Evolutionary conservation across 495 filamentous ascomycete species (phyloP), one percentile per base, ranked within the genome.

Genomic region (Collariella sp.): DNA sequence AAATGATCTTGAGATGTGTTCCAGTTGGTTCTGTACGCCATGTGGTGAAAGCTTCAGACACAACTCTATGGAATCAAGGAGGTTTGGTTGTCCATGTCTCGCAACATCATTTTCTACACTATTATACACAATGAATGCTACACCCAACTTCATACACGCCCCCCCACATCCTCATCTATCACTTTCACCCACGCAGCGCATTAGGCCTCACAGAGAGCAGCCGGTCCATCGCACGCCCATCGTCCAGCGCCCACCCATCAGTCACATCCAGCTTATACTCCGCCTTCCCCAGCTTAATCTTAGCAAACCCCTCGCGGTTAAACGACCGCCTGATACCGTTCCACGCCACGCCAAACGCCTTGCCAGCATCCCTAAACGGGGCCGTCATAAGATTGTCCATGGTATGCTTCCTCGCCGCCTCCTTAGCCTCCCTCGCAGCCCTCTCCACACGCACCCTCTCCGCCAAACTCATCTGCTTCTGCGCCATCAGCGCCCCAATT

Each of bases 181-280:
- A n/a, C n/a, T n/a, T n/a, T n/a, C n/a, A n/a, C n/a, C n/a, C n/a
- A n/a, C n/a, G n/a, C n/a, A n/a, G n/a, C n/a, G 54, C 46, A 73
- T 77, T 56, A 63, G 66, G 46, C 78, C 55, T 56, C n/a, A 63
- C 48, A 9, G 50, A 11, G 29, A 74, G 62, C 40, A 81, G 55
- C 55, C 76, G 59, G 58, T 80, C 77, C 43, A 81, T 60, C 6
- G 75, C 77, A 38, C 69, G 65, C 13, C 77, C 77, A 15, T 74
- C 64, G 47, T 80, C 77, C 47, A 78, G 59, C 7, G 72, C 74
- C 65, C 74, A 79, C 2, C 75, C 76, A 1, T 69, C 71, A 2
- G 63, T 67, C 26, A 74, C 62, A 52, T 81, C 77, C 7, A 81
- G 38, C 66, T 77, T 79, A 59, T 76, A 79, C 13, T 69, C 54